These are phyloP conservation scores for Gnomoniopsis smithogilvyi DNA, from an alignment of 2,329 filamentous ascomycete species.

Conservation along the genomic window DNA sequence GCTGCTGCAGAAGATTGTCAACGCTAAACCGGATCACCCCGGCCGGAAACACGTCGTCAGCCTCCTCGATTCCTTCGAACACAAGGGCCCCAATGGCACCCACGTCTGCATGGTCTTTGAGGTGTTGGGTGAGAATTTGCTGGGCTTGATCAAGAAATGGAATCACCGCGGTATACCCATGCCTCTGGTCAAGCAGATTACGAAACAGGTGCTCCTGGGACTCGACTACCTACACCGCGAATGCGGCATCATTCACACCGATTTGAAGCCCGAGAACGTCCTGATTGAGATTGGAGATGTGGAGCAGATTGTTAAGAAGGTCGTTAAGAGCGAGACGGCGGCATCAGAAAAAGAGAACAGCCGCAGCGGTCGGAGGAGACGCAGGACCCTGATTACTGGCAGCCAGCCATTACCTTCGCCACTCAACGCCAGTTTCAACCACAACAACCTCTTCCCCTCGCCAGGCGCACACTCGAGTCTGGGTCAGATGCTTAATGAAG, in stretches of 20 bases:
- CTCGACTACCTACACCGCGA: slow-evolving; percentile 96
- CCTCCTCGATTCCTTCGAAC: slow-evolving; percentile 93
- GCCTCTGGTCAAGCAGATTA: slow-evolving; percentile 96
- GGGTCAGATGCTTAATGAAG: slow-evolving; percentile 79
- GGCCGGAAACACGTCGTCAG: slow-evolving; percentile 95
- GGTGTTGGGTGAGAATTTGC: slow-evolving; percentile 89
- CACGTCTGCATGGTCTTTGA: slow-evolving; percentile 99
- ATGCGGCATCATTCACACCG: slow-evolving; percentile 98
- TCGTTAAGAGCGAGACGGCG: slow-evolving; percentile 74
- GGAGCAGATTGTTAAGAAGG: slow-evolving; percentile 95
- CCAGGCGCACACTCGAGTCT: slow-evolving; percentile 70
- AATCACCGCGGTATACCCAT: slow-evolving; percentile 97
- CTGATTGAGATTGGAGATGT: slow-evolving; percentile 98
- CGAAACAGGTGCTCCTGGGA: slow-evolving; percentile 93
- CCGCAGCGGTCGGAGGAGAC: slow-evolving; percentile 82
- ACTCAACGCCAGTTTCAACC: slow-evolving; percentile 86
- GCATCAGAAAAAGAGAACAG: slow-evolving; percentile 75
- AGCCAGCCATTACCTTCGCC: slow-evolving; percentile 95
- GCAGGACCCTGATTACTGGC: slow-evolving; percentile 92
- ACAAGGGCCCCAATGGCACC: slow-evolving; percentile 92
- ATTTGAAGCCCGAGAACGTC: slow-evolving; percentile 96
- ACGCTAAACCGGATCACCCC: slow-evolving; percentile 91
- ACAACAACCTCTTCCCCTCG: slow-evolving; percentile 65
- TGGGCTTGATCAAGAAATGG: slow-evolving; percentile 97
- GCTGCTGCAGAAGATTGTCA: slow-evolving; percentile 92